Evolutionary conservation across 2,329 filamentous ascomycete species (phyloP), one percentile per base, ranked within the genome.

Genomic region (Aureobasidium vineae): DNA sequence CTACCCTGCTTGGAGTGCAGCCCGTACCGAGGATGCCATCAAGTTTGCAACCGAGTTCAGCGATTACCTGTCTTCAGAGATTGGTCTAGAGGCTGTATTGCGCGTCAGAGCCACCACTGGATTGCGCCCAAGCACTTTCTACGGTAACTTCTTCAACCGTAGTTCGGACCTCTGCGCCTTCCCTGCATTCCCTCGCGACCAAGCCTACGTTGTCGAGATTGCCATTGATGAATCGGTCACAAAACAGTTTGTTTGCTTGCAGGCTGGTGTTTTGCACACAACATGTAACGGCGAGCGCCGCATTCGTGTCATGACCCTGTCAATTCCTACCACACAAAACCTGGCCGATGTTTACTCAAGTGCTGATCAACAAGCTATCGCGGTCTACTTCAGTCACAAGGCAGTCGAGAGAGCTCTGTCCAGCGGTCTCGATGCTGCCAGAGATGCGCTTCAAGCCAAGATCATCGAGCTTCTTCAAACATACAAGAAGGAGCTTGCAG

Each of bases 61-160:
- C 73, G 94, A 98, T 75, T 97, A 95, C 75, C 82, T 99, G n/a
- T 97, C 93, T 11, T 88, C 93, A 0, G 95, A 99, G 78, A 97
- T 99, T 75, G 95, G 94, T 0, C 81, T 99, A 41, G 95, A 99
- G 79, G 95, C 95, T 50, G 95, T 99, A 43, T 88, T 99, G 66
- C 90, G 95, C 76, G 95, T 99, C 45, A 89, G 95, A 71, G 95
- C 95, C 21, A 97, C 93, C 1, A 98, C 93, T 28, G 95, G 95
- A 63, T 81, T 99, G 67, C 88, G 95, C 64, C 98, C 98, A 90
- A 97, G 89, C 80, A 93, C 94, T 1, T 99, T 99, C 80, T 99
- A 98, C 78, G 95, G 95, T 71, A 99, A 99, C 81, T 99, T 99
- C 80, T 99, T 99, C 84, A 99, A 98, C 82, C 87, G 95, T 72